Percentiles rank a stretch among this genome's conserved stretches.
Conservation (phyloP, 345 rosid species). For the Heritiera fomes region DNA sequence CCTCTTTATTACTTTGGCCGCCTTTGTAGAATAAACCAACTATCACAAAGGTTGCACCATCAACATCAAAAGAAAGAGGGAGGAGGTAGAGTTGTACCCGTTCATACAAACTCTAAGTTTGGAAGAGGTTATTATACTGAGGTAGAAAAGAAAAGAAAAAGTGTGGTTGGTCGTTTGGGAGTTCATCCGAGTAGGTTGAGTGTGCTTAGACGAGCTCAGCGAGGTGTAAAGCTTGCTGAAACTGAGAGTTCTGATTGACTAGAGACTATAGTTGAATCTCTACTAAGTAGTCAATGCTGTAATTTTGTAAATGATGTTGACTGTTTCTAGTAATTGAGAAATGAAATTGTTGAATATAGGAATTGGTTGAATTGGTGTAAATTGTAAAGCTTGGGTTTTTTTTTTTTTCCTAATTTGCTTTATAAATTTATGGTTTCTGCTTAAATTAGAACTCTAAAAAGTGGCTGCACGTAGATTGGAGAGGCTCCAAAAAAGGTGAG, state of each 20-base stretch:
- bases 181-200: constrained; percentile 28
- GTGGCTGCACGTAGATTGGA: background rate
- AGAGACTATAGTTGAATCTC: background rate
- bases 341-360: background rate
- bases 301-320: background rate
- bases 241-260: constrained; percentile 26
- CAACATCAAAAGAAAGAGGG: constrained; percentile 28
- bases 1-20: constrained; percentile 68
- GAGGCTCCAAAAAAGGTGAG: background rate
- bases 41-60: constrained; percentile 27
- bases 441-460: background rate
- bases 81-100: constrained; percentile 22
- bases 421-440: background rate
- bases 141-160: constrained; percentile 31
- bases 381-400: background rate
- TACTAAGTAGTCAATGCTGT: constrained; percentile 1
- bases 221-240: constrained; percentile 45
- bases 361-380: background rate
- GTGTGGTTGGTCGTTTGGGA: constrained; percentile 19
- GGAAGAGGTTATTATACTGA: constrained; percentile 15
- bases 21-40: constrained; percentile 45
- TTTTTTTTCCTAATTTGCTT: background rate
- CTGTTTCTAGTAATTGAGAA: background rate
- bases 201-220: constrained; percentile 30
- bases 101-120: constrained; percentile 26